phyloP scores from a whole-genome alignment of 345 rosid genomes.

The Laguncularia racemosa region DNA sequence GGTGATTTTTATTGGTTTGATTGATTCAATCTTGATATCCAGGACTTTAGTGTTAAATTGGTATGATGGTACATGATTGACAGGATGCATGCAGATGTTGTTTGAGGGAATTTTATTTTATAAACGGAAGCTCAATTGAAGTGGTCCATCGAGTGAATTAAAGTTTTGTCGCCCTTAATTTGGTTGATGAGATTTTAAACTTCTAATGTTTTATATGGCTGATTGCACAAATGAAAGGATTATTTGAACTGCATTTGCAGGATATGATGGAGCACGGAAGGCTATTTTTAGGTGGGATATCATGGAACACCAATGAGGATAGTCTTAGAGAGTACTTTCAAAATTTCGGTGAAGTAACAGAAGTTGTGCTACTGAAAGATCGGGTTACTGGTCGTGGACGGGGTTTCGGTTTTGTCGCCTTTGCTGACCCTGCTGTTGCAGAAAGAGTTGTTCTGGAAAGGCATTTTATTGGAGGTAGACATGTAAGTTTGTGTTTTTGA shows the following conservation, averaged over 20 bases:
- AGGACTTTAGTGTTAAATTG: too few relatives aligned
- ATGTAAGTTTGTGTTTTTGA: slow-evolving; percentile 28
- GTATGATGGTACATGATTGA: too few relatives aligned
- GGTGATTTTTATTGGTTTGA: too few relatives aligned
- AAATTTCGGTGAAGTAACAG: slow-evolving; percentile 68
- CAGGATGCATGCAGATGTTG: too few relatives aligned
- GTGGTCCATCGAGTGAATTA: too few relatives aligned
- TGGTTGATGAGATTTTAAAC: too few relatives aligned
- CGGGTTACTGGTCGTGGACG: slow-evolving; percentile 93
- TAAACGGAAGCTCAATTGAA: too few relatives aligned
- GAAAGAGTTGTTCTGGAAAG: slow-evolving; percentile 71
- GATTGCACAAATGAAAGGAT: slow-evolving; percentile 4
- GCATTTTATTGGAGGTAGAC: slow-evolving; percentile 78
- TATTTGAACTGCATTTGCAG: slow-evolving; percentile 22
- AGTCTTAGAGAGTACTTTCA: slow-evolving; percentile 78
- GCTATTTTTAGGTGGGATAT: slow-evolving; percentile 89
- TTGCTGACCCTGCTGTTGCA: slow-evolving; percentile 70
- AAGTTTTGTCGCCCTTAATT: too few relatives aligned
- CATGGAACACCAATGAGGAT: slow-evolving; percentile 92
- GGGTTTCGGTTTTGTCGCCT: slow-evolving; percentile 88
- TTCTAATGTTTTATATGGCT: slow-evolving; percentile 3
- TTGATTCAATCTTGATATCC: too few relatives aligned
- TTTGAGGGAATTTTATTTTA: too few relatives aligned
- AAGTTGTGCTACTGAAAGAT: slow-evolving; percentile 93
- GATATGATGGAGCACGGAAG: slow-evolving; percentile 83